Evolutionary conservation across 2,329 filamentous ascomycete species (phyloP), one percentile per base, ranked within the genome.

Genomic region (Aspergillus brunneoviolaceus): DNA sequence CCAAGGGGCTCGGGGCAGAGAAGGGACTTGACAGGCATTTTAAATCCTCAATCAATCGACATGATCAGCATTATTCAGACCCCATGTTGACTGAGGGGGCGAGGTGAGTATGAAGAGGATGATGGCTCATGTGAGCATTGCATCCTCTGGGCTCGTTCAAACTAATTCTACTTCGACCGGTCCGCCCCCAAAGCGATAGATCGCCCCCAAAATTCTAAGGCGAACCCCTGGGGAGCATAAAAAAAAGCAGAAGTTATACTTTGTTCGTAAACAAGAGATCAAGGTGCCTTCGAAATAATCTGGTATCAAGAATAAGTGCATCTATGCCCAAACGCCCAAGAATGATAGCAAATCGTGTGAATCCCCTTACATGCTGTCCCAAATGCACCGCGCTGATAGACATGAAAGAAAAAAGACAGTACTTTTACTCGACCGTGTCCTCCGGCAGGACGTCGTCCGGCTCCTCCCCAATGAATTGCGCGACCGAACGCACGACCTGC

Each of bases 401-500:
- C 62, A 55, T 59, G 55, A 42, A 54, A 55, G 56, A 49, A 60
- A 62, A 33, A 42, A 58, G 48, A 57, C 51, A 49, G 35, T 23
- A 31, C 60, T 60, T 58, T 70, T 68, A 74, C 48, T 63, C 67
- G 33, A 63, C 58, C 63, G 66, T 56, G 7, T 70, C 70, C 54
- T 77, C 74, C 1, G 76, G 76, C 9, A 79, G 69, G 35, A 79
- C 79, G 53, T 81, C 76, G 52, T 85, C 76, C n/a, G 82, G 78
- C 65, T 88, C 81, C 59, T 89, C 77, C 3, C 87, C 88, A 64
- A 92, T 80, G 73, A 90, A 81, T 65, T 81, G 79, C 19, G 86
- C 87, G 54, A 97, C 82, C 51, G 85, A 85, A 69, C 85, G 86
- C 39, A 99, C 93, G 10, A 99, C 93, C 39, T 82, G 81, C 77